A percentile compares a stretch with the other conserved stretches of the same genome.
phyloP scores from a whole-genome alignment of 176 grass and related monocot species.

The Tillandsia leiboldiana region DNA sequence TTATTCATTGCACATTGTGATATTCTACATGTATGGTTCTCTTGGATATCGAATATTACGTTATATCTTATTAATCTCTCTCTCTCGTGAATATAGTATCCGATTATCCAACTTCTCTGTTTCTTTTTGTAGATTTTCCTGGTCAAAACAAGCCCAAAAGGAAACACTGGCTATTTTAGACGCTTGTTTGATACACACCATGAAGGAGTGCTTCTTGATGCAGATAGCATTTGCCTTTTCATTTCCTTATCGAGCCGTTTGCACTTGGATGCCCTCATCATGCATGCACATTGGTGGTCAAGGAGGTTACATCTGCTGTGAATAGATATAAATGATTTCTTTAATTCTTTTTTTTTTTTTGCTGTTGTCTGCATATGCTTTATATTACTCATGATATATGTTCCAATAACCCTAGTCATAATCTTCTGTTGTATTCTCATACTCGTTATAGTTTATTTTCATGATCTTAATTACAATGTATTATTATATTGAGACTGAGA shows the following conservation, averaged over 20 bases:
- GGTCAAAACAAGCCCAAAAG: conserved; percentile 73
- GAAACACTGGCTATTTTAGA: conserved; percentile 89
- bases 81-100: background rate
- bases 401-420: too few species aligned
- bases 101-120: background rate
- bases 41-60: too few species aligned
- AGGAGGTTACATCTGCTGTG: background rate
- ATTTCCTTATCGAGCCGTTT: background rate
- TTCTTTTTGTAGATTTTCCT: conserved; percentile 45
- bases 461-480: background rate
- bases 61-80: too few species aligned
- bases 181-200: background rate
- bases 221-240: too few species aligned
- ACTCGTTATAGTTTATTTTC: background rate
- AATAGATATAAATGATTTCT: background rate
- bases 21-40: background rate
- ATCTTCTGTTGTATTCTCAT: background rate
- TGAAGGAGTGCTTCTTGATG: background rate
- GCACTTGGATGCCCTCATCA: background rate
- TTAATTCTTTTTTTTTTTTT: background rate
- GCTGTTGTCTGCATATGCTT: background rate
- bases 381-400: too few species aligned
- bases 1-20: background rate
- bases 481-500: background rate
- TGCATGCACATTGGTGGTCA: background rate